phyloP scores from a whole-genome alignment of 2,329 filamentous ascomycete genomes.

The Fusarium compactum region DNA sequence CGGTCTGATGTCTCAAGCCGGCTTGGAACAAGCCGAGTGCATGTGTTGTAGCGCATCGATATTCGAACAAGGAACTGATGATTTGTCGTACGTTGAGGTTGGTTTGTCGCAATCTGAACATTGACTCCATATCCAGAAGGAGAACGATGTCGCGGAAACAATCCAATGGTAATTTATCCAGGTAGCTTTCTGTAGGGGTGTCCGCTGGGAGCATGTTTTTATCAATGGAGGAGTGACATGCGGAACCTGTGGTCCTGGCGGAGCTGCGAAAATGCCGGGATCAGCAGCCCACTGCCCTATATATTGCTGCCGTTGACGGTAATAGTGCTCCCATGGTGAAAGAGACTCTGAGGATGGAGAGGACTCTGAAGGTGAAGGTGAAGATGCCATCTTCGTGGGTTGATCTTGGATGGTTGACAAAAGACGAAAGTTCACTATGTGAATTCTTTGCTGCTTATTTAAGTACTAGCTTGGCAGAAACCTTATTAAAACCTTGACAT shows the following conservation, averaged over 20 bases:
- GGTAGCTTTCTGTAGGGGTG: not conserved
- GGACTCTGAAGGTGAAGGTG: too few relatives aligned
- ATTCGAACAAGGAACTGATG: conserved; percentile 45
- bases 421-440: not conserved
- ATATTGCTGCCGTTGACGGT: too few relatives aligned
- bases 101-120: conserved; percentile 50
- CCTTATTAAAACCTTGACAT: not conserved
- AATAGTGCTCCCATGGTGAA: too few relatives aligned
- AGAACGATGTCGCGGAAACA: conserved; percentile 40
- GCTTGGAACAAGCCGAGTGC: conserved; percentile 49
- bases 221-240: not conserved
- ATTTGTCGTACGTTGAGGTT: conserved; percentile 41
- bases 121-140: conserved; percentile 48
- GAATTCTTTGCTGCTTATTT: not conserved
- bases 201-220: not conserved
- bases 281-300: too few relatives aligned
- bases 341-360: too few relatives aligned
- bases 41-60: conserved; percentile 38
- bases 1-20: conserved; percentile 47
- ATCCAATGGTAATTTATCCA: not conserved
- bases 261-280: not conserved
- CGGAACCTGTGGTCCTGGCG: too few relatives aligned
- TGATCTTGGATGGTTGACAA: too few relatives aligned
- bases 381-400: too few relatives aligned
- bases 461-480: not conserved